Conservation (phyloP, 148 eudicot species). For the Rhododendron molle region DNA sequence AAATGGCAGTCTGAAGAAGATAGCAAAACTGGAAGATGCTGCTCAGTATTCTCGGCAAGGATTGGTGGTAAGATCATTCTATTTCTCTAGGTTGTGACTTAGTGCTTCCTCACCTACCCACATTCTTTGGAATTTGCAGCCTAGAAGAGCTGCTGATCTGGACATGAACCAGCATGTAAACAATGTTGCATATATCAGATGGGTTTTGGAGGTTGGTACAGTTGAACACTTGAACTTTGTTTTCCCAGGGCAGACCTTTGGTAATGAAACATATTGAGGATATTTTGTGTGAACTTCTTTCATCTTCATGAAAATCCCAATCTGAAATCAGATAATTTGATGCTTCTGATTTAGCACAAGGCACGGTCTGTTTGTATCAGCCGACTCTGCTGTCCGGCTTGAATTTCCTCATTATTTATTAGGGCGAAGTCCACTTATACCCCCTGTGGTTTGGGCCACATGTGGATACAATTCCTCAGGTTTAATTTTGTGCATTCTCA, state of each 20-base stretch:
- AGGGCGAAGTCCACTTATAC: too few relatives aligned
- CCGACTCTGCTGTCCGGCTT: neutral
- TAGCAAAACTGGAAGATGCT: constrained; percentile 76
- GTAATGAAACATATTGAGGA: neutral
- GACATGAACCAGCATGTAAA: constrained; percentile 99
- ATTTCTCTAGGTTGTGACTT: neutral
- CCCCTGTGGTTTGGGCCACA: too few relatives aligned
- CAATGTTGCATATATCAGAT: constrained; percentile 94
- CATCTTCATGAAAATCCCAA: neutral
- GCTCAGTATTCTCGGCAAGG: constrained; percentile 59
- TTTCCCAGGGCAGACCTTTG: neutral
- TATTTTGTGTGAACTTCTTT: neutral
- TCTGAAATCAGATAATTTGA: neutral
- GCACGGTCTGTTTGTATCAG: neutral
- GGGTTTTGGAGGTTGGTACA: constrained; percentile 83
- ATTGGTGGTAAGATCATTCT: constrained; percentile 53
- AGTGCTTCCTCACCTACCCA: constrained; percentile 7
- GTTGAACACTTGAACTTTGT: neutral
- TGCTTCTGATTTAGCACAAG: neutral
- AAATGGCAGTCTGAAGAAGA: constrained; percentile 77
- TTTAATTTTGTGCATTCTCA: too few relatives aligned
- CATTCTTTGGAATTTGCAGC: constrained; percentile 43
- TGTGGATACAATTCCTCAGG: too few relatives aligned
- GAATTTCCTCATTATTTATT: neutral
- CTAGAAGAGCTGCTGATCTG: constrained; percentile 92